Conservation (phyloP, 441 rosid genomes). For the Euphorbia celastroides region DNA sequence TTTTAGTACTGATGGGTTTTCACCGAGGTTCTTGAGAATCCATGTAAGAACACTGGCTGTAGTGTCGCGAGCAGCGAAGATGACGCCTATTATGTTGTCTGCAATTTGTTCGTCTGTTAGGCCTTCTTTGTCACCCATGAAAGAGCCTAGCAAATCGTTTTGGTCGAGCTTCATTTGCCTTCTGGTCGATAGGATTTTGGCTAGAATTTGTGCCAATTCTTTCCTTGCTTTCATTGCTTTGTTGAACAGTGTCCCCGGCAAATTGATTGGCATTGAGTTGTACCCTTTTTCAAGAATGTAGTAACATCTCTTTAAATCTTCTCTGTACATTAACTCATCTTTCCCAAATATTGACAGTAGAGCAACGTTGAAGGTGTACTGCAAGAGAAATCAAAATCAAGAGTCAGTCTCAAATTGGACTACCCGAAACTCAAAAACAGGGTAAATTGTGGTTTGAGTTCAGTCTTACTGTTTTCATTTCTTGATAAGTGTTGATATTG, state of each 20-base stretch:
- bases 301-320: conserved; percentile 58
- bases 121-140: conserved; percentile 52
- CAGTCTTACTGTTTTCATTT: conserved; percentile 72
- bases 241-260: conserved; percentile 75
- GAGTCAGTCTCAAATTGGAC: too few relatives aligned
- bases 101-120: conserved; percentile 76
- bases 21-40: conserved; percentile 79
- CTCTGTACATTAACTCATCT: conserved; percentile 40
- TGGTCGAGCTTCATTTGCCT: too few relatives aligned
- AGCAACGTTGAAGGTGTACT: conserved; percentile 96
- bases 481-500: conserved; percentile 56
- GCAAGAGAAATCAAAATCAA: neutral
- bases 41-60: conserved; percentile 85
- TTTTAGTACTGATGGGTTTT: conserved; percentile 45
- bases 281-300: conserved; percentile 74
- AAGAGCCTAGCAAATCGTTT: too few relatives aligned
- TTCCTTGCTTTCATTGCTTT: conserved; percentile 71
- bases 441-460: neutral
- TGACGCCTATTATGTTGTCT: conserved; percentile 85
- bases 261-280: conserved; percentile 84
- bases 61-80: conserved; percentile 91
- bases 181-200: too few relatives aligned
- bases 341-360: conserved; percentile 65
- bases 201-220: too few relatives aligned
- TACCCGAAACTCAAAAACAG: neutral